These are phyloP conservation scores for Pyrenopolyporus hunteri DNA, from an alignment of 495 filamentous ascomycete genomes.

Conservation along the genomic window DNA sequence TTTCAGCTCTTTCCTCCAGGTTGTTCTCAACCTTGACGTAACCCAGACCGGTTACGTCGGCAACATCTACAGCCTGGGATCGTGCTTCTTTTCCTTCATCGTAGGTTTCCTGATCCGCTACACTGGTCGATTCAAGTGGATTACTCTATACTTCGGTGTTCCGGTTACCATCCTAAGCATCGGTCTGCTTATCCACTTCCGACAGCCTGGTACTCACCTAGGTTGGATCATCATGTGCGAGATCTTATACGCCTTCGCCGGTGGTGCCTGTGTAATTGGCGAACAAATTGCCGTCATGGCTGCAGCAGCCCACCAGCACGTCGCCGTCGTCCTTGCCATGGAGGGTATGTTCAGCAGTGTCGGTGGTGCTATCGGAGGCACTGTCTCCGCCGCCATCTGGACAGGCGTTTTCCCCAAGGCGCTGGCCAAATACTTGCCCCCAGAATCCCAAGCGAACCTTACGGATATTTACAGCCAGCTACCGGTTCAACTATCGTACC, in stretches of 20 bases:
- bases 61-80: slow-evolving; percentile 57
- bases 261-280: slow-evolving; percentile 63
- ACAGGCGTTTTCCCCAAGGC: slow-evolving; percentile 61
- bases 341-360: slow-evolving; percentile 65
- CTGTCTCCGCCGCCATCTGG: slow-evolving; percentile 72
- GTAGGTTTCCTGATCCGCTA: slow-evolving; percentile 62
- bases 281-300: slow-evolving; percentile 74
- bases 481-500: slow-evolving; percentile 58
- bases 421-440: slow-evolving; percentile 63
- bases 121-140: slow-evolving; percentile 64
- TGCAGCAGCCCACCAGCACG: slow-evolving; percentile 65
- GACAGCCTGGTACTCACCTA: slow-evolving; percentile 58
- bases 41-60: slow-evolving; percentile 58
- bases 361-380: slow-evolving; percentile 68
- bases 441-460: slow-evolving; percentile 52
- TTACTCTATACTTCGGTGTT: slow-evolving; percentile 58
- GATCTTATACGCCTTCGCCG: slow-evolving; percentile 77
- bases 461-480: slow-evolving; percentile 60
- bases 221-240: slow-evolving; percentile 79
- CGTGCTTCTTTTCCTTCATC: slow-evolving; percentile 59
- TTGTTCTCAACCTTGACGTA: slow-evolving; percentile 60
- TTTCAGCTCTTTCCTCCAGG: slow-evolving; percentile 65
- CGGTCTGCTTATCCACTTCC: slow-evolving; percentile 78
- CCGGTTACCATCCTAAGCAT: slow-evolving; percentile 69
- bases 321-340: slow-evolving; percentile 70